A percentile compares a stretch with the other conserved stretches of the same genome.
These are phyloP conservation scores for Picea glauca DNA, from an alignment of 75 land plant genomes.

Conservation along the genomic window DNA sequence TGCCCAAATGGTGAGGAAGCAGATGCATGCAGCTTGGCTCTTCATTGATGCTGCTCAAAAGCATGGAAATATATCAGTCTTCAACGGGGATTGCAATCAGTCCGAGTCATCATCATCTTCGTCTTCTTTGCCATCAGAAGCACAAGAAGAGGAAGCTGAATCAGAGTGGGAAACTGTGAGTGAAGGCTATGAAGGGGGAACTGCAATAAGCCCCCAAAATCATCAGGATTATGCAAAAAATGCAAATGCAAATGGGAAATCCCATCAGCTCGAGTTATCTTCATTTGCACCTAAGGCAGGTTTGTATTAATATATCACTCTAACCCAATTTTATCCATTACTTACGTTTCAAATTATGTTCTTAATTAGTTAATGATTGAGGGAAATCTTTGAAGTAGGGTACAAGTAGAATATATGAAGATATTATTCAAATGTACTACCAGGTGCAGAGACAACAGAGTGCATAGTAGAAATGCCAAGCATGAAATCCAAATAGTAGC, in stretches of 20 bases:
- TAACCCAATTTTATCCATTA: neutral
- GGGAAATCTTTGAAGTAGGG: too few species aligned
- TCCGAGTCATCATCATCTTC: slow-evolving; percentile 4
- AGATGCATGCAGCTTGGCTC: slow-evolving; percentile 67
- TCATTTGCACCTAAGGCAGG: slow-evolving; percentile 4
- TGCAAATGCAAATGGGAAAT: slow-evolving; percentile 5
- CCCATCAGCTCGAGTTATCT: neutral
- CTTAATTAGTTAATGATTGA: too few species aligned
- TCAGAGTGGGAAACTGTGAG: slow-evolving; percentile 14
- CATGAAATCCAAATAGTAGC: too few species aligned
- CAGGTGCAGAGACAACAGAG: neutral
- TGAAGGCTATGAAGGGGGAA: neutral
- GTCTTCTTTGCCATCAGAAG: neutral
- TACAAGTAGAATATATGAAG: too few species aligned
- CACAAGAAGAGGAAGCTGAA: slow-evolving; percentile 8
- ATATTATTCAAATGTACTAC: too few species aligned
- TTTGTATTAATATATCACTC: neutral
- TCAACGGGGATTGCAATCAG: neutral
- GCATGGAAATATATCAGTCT: neutral
- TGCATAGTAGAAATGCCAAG: neutral
- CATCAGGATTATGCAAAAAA: neutral
- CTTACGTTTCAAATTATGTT: neutral
- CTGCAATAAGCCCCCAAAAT: neutral
- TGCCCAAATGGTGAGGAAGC: slow-evolving; percentile 63
- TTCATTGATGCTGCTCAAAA: slow-evolving; percentile 24